A percentile compares a stretch with the other conserved stretches of the same genome.
These are phyloP conservation scores for Strobilomyces dryophilus DNA, from an alignment of 768 basidiomycete species.

Conservation along the genomic window DNA sequence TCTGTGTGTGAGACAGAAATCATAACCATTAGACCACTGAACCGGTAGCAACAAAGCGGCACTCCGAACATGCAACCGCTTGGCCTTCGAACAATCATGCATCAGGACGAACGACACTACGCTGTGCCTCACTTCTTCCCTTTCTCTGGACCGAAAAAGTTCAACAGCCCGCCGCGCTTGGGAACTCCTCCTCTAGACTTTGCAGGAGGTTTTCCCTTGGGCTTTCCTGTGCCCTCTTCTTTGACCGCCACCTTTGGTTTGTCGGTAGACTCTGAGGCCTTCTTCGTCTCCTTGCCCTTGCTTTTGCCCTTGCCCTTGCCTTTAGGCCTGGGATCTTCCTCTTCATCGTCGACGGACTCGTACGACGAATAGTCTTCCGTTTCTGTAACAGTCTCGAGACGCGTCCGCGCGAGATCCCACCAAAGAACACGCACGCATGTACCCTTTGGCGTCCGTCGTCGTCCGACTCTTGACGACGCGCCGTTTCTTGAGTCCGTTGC, in stretches of 20 bases:
- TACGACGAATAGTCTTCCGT: slow-evolving; percentile 79
- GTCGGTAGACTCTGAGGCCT: not conserved
- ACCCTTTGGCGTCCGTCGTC: slow-evolving; percentile 62
- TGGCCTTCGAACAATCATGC: not conserved
- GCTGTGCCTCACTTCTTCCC: slow-evolving; percentile 20
- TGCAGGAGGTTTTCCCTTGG: slow-evolving; percentile 14
- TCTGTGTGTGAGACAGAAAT: slow-evolving; percentile 49
- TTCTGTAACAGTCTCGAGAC: slow-evolving; percentile 36
- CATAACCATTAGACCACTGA: slow-evolving; percentile 47
- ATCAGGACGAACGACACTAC: not conserved
- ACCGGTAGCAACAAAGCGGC: slow-evolving; percentile 7
- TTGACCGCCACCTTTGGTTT: slow-evolving; percentile 7
- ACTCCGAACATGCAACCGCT: not conserved
- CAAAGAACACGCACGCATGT: slow-evolving; percentile 51
- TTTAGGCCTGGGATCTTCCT: slow-evolving; percentile 20
- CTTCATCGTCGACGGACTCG: slow-evolving; percentile 64
- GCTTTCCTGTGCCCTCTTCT: slow-evolving; percentile 15
- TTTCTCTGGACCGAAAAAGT: slow-evolving; percentile 32
- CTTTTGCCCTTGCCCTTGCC: slow-evolving; percentile 9
- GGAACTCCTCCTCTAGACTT: slow-evolving; percentile 17
- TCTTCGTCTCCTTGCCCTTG: slow-evolving; percentile 19
- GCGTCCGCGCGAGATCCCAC: not conserved
- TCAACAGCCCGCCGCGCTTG: slow-evolving; percentile 29
- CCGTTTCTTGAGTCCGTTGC: slow-evolving; percentile 74
- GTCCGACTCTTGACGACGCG: slow-evolving; percentile 56